Evolutionary conservation across 352 stramenopile species (phyloP).

Genomic region (Salisapilia sapeloensis): DNA sequence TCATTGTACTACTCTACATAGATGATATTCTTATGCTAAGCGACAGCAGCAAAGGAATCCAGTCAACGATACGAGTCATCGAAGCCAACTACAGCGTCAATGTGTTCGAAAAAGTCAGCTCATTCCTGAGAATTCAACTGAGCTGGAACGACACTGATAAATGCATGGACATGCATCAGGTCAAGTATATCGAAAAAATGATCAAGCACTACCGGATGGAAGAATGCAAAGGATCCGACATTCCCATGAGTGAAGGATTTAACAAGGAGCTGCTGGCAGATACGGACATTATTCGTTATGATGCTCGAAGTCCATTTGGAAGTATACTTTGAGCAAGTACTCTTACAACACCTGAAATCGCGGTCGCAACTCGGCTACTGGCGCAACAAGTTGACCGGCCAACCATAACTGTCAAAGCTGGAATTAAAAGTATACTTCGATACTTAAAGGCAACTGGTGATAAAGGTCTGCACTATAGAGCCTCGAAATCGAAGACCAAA

Average conservation of each 20-base stretch:
- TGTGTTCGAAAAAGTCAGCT: not conserved
- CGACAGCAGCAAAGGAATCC: too few relatives aligned
- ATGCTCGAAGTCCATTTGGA: not conserved
- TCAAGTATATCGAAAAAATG: not conserved
- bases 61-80: too few relatives aligned
- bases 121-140: constrained; percentile 4
- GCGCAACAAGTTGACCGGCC: constrained; percentile 4
- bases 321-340: constrained; percentile 2
- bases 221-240: not conserved
- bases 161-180: constrained; percentile 2
- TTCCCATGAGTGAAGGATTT: constrained; percentile 1
- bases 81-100: constrained; percentile 1
- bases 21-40: constrained; percentile 11
- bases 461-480: not conserved
- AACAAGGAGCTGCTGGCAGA: constrained; percentile 1
- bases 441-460: constrained; percentile 1
- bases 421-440: not conserved
- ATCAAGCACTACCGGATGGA: constrained; percentile 1
- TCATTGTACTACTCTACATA: constrained; percentile 11
- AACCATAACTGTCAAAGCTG: constrained; percentile 1
- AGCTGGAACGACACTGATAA: constrained; percentile 1
- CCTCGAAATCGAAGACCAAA: not conserved
- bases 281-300: not conserved
- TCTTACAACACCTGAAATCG: constrained; percentile 1
- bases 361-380: constrained; percentile 1